phyloP scores from a whole-genome alignment of 345 rosid species.

The Erucastrum elatum region DNA sequence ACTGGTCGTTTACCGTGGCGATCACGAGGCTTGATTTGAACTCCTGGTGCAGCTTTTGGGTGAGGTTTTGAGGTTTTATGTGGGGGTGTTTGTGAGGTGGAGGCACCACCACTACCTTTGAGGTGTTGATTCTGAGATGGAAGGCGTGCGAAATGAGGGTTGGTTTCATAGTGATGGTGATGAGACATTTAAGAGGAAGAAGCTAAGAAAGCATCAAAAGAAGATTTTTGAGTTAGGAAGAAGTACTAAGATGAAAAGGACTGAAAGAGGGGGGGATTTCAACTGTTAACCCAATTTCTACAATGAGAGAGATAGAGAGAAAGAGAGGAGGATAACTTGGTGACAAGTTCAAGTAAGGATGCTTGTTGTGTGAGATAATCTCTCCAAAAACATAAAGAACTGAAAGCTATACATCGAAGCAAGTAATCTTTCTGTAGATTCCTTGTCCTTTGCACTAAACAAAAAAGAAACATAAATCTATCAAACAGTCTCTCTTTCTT shows the following conservation, averaged over 20 bases:
- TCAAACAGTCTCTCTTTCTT: constrained; percentile 11
- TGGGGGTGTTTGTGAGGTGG: constrained; percentile 30
- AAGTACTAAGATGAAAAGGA: neutral
- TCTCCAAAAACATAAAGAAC: constrained; percentile 22
- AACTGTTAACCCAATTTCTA: constrained; percentile 22
- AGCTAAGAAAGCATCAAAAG: constrained; percentile 3
- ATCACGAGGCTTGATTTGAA: constrained; percentile 29
- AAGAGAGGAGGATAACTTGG: constrained; percentile 51
- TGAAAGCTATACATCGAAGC: constrained; percentile 49
- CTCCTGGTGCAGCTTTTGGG: neutral
- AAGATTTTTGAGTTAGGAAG: constrained; percentile 8
- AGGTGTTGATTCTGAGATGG: constrained; percentile 31
- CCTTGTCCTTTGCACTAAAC: constrained; percentile 27
- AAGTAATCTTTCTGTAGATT: constrained; percentile 56
- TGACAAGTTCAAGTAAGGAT: constrained; percentile 62
- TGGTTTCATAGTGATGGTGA: constrained; percentile 48
- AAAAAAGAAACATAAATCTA: constrained; percentile 1
- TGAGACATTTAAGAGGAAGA: constrained; percentile 42
- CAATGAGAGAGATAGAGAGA: constrained; percentile 2
- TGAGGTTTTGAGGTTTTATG: constrained; percentile 13
- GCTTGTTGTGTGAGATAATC: constrained; percentile 38
- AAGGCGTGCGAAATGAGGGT: constrained; percentile 54
- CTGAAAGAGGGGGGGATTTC: neutral
- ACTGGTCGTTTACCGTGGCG: constrained; percentile 19
- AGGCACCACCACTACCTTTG: constrained; percentile 17